These are phyloP conservation scores for Coniosporium tulheliwenetii DNA, from an alignment of 2,329 filamentous ascomycete genomes.

Conservation along the genomic window DNA sequence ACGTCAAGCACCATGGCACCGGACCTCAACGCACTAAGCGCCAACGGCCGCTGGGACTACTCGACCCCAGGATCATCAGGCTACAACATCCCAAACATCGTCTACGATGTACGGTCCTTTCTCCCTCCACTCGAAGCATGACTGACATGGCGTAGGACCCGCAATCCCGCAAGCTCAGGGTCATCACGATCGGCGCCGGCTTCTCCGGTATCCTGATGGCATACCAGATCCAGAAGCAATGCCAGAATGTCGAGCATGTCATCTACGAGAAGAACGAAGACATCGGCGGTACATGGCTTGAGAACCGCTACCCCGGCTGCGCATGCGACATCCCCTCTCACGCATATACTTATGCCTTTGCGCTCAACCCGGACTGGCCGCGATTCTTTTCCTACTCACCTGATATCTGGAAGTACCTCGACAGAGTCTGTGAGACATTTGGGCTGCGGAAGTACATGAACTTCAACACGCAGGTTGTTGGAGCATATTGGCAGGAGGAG, in stretches of 20 bases:
- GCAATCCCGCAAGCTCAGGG: conserved; percentile 25
- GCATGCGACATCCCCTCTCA: conserved; percentile 31
- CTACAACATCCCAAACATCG: conserved; percentile 23
- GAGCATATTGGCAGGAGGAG: conserved; percentile 33
- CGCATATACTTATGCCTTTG: conserved; percentile 29
- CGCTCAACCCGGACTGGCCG: conserved; percentile 31
- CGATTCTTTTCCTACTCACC: conserved; percentile 29
- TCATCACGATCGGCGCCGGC: conserved; percentile 33
- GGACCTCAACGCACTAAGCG: conserved; percentile 22
- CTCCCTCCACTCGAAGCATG: background rate
- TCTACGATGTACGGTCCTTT: conserved; percentile 12
- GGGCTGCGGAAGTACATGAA: conserved; percentile 36
- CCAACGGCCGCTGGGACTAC: conserved; percentile 23
- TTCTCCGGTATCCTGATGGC: conserved; percentile 31
- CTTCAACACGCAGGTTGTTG: conserved; percentile 32
- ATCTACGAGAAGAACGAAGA: conserved; percentile 33
- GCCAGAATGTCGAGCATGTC: conserved; percentile 28
- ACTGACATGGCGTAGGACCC: conserved; percentile 11
- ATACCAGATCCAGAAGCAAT: conserved; percentile 30
- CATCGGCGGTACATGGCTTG: conserved; percentile 29
- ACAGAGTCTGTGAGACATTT: conserved; percentile 32
- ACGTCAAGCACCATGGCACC: conserved; percentile 19
- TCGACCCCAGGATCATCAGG: conserved; percentile 25
- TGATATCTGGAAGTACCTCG: conserved; percentile 33
- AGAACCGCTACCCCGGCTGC: conserved; percentile 25